Evolutionary conservation across 2,329 filamentous ascomycete genomes (phyloP), one percentile per base, ranked within the genome.

Genomic region (Neopestalotiopsis clavispora): DNA sequence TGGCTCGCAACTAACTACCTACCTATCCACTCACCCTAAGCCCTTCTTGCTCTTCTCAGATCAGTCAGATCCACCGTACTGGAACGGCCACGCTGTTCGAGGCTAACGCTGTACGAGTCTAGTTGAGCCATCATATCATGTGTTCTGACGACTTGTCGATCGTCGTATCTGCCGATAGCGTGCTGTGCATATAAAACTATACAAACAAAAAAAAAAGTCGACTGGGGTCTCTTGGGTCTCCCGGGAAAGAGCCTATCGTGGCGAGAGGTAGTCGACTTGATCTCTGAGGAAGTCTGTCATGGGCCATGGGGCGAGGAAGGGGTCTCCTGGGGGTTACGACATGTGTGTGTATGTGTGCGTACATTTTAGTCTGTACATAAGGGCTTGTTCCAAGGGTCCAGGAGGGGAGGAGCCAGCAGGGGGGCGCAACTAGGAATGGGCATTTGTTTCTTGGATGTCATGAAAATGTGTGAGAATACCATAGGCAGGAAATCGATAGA

Each of bases 81-180:
- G 30, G 57, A 30, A 23, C 30, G 23, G 57, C 23, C 57, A 34
- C 57, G 30, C 57, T 59, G 57, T 59, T 59, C 45, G 45, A 52
- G 45, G 45, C 45, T 52, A 52, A 59, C 57, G 57, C 57, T 59
- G 57, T 34, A 23, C 57, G 23, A 59, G 17, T 59, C 30, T 30
- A 34, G 23, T 23, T 59, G 30, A 59, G 23, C 57, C 30, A 34
- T 23, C 45, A 52, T 52, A 52, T 52, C 57, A 59, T 59, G 57
- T 59, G 57, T 32, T 7, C 30, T 30, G 10, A n/a, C 57, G 30
- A 59, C 23, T 59, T 34, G 57, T 59, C 57, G 57, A 59, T 59
- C 57, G 23, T 30, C 57, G 23, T 34, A 59, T 59, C 30, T 59
- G 57, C 57, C 57, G 57, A 59, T 59, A 52, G 45, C 45, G 45